Evolutionary conservation across 352 stramenopile genomes (phyloP).

Genomic region (Phytophthora kernoviae): DNA sequence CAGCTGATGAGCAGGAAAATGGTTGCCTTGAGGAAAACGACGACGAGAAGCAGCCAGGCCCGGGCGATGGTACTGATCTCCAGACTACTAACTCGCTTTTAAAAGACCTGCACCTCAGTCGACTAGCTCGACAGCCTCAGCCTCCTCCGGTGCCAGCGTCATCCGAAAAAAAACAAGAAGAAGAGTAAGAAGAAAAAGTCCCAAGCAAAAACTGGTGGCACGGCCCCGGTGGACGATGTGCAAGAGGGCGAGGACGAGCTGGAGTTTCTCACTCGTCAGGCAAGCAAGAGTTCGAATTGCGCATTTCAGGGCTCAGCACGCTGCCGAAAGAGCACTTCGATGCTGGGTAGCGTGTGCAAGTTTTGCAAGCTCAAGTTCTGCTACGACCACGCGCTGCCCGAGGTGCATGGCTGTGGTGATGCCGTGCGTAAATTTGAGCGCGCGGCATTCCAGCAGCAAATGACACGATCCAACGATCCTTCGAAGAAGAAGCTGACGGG

Average conservation of each 20-base stretch:
- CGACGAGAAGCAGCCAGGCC: constrained; percentile 22
- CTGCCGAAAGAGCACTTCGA: constrained; percentile 66
- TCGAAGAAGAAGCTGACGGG: constrained; percentile 43
- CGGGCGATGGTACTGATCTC: constrained; percentile 18
- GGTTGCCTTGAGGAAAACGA: constrained; percentile 25
- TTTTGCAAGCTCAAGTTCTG: constrained; percentile 90
- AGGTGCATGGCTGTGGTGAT: constrained; percentile 80
- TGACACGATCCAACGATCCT: constrained; percentile 13
- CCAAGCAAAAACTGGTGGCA: constrained; percentile 19
- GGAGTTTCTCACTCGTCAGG: constrained; percentile 71
- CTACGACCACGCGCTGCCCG: constrained; percentile 72
- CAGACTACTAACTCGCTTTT: constrained; percentile 48
- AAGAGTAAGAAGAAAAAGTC: constrained; percentile 59
- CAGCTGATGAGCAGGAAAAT: constrained; percentile 32
- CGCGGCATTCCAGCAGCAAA: constrained; percentile 53
- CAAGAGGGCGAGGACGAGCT: constrained; percentile 69
- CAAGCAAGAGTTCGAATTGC: constrained; percentile 56
- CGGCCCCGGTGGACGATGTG: constrained; percentile 33
- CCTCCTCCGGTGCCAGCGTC: constrained; percentile 21
- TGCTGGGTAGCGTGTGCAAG: constrained; percentile 73
- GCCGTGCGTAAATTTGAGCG: constrained; percentile 67
- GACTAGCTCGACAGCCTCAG: constrained; percentile 57
- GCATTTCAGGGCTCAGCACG: constrained; percentile 46
- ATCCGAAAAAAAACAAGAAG: constrained; percentile 52
- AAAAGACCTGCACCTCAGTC: constrained; percentile 66